Evolutionary conservation across 2,329 filamentous ascomycete genomes (phyloP).

Genomic region (Aspergillus clavatus): DNA sequence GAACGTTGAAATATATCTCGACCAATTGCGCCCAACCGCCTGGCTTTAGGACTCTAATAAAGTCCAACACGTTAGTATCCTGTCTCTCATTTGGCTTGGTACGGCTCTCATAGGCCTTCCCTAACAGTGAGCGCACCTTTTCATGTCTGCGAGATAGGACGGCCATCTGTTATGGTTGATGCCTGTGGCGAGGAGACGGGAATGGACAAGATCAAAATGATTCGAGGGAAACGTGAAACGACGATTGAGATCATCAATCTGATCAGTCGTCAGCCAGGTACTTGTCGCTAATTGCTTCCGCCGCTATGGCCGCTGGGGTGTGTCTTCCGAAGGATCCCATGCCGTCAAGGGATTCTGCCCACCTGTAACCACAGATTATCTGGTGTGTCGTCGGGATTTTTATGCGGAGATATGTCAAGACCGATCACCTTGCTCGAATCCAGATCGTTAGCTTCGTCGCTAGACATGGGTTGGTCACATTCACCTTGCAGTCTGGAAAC

Average conservation of each 20-base stretch:
- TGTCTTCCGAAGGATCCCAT: neutral
- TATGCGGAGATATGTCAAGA: slow-evolving; percentile 67
- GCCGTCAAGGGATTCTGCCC: slow-evolving; percentile 14
- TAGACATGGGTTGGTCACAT: slow-evolving; percentile 14
- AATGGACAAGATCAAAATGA: slow-evolving; percentile 80
- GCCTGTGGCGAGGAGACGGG: slow-evolving; percentile 55
- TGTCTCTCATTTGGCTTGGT: neutral
- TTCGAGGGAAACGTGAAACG: slow-evolving; percentile 64
- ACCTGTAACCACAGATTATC: slow-evolving; percentile 65
- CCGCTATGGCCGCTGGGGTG: neutral
- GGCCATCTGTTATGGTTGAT: slow-evolving; percentile 70
- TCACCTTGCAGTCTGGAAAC: slow-evolving; percentile 61
- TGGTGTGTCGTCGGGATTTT: slow-evolving; percentile 60
- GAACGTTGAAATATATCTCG: slow-evolving; percentile 80
- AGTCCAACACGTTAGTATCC: slow-evolving; percentile 9
- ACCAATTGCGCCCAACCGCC: slow-evolving; percentile 84
- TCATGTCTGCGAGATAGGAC: slow-evolving; percentile 71
- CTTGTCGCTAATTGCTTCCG: neutral
- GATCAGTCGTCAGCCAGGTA: slow-evolving; percentile 1
- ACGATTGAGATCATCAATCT: slow-evolving; percentile 66
- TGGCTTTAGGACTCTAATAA: slow-evolving; percentile 51
- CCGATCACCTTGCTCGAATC: slow-evolving; percentile 56
- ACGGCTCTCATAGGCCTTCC: neutral
- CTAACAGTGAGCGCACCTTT: slow-evolving; percentile 36
- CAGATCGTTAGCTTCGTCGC: slow-evolving; percentile 13